These are phyloP conservation scores for Phalaenopsis hybrid DNA, from an alignment of 116 monocot genomes.

Conservation along the genomic window DNA sequence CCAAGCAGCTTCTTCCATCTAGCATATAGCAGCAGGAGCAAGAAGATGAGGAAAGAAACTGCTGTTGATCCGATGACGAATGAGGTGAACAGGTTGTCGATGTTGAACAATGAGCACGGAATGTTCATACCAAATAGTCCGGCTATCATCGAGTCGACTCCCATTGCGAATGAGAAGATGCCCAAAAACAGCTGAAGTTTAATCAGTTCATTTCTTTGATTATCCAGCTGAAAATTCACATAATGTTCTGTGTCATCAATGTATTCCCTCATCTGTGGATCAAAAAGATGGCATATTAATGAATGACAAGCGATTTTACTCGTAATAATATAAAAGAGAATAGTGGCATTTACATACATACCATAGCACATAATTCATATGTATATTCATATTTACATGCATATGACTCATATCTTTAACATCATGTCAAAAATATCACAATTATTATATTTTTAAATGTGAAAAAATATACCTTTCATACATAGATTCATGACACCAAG, in stretches of 20 bases:
- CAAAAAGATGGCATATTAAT: background rate
- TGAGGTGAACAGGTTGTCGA: constrained; percentile 17
- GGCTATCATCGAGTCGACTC: constrained; percentile 21
- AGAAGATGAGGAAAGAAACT: constrained; percentile 28
- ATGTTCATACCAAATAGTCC: constrained; percentile 47
- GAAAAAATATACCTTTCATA: too few species aligned
- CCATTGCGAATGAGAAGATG: constrained; percentile 30
- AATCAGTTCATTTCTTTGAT: constrained; percentile 47
- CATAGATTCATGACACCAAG: too few species aligned
- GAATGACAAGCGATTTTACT: background rate
- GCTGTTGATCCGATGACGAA: constrained; percentile 32
- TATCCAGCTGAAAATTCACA: constrained; percentile 48
- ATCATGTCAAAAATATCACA: too few species aligned
- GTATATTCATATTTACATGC: too few species aligned
- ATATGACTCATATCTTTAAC: too few species aligned
- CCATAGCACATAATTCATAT: too few species aligned
- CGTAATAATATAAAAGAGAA: background rate
- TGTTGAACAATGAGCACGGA: constrained; percentile 12
- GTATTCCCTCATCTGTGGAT: constrained; percentile 9
- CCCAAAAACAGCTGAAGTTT: constrained; percentile 36
- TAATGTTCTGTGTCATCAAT: constrained; percentile 22
- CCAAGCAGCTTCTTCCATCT: constrained; percentile 49
- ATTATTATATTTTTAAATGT: too few species aligned
- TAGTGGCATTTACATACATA: too few species aligned
- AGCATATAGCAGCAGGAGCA: constrained; percentile 30